Evolutionary conservation across 306 rosid genomes (phyloP).

Genomic region (Trichosanthes truncata): DNA sequence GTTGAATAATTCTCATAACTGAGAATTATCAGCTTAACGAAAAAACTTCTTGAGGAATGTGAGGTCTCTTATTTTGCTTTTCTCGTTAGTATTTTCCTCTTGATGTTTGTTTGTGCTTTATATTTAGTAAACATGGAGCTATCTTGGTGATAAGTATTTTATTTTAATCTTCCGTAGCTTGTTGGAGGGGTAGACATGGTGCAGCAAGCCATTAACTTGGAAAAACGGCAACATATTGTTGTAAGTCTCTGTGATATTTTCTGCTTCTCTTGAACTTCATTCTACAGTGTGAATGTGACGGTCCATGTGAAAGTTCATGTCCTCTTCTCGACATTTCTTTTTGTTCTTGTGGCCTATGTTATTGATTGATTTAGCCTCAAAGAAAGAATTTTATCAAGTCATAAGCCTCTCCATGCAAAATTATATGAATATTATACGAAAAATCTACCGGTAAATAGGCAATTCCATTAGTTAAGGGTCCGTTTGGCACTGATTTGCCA

Average conservation of each 20-base stretch:
- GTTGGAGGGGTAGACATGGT: constrained; percentile 79
- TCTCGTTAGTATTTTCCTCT: not conserved
- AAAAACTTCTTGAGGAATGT: not conserved
- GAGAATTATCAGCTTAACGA: too few species aligned
- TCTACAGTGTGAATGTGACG: not conserved
- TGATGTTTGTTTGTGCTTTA: not conserved
- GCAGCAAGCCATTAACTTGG: constrained; percentile 51
- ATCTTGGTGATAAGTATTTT: constrained; percentile 11
- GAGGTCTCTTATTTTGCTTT: not conserved
- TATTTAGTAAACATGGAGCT: not conserved
- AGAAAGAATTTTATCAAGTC: not conserved
- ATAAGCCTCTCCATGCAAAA: not conserved
- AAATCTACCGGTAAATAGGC: not conserved
- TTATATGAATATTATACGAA: not conserved
- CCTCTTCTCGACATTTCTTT: not conserved
- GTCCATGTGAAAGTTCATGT: not conserved
- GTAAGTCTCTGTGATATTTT: constrained; percentile 45
- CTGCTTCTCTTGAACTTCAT: not conserved
- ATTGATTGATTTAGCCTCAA: not conserved
- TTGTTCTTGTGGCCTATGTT: not conserved
- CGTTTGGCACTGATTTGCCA: too few species aligned
- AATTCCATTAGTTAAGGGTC: not conserved
- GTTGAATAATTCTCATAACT: too few species aligned
- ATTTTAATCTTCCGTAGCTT: constrained; percentile 39
- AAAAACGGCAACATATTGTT: constrained; percentile 76